phyloP scores from a whole-genome alignment of 768 basidiomycete genomes.

The Leccinum sublutescens region DNA sequence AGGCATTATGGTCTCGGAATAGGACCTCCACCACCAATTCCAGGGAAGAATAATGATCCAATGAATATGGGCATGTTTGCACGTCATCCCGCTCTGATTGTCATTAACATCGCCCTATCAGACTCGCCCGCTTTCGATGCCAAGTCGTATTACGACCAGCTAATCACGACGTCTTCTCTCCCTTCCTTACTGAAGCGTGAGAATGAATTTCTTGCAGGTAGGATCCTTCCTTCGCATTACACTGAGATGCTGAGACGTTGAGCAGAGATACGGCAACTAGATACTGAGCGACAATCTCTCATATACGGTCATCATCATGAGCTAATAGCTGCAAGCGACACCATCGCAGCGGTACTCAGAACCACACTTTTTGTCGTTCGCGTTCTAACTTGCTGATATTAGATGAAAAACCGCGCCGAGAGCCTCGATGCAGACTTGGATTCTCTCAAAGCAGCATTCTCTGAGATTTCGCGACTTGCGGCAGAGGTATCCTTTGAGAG shows the following conservation, averaged over 20 bases:
- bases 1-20: constrained; percentile 86
- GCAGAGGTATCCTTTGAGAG: constrained; percentile 61
- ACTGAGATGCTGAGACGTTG: constrained; percentile 6
- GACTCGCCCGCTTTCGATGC: constrained; percentile 84
- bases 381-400: constrained; percentile 1
- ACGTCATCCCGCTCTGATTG: neutral
- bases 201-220: constrained; percentile 77
- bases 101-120: constrained; percentile 27
- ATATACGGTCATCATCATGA: constrained; percentile 97
- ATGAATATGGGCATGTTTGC: constrained; percentile 70
- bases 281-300: constrained; percentile 84
- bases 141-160: constrained; percentile 78
- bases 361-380: neutral
- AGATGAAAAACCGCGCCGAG: constrained; percentile 91
- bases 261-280: constrained; percentile 81
- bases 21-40: constrained; percentile 62
- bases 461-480: constrained; percentile 79
- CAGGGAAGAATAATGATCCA: constrained; percentile 62
- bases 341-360: constrained; percentile 72
- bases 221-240: neutral
- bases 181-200: constrained; percentile 72
- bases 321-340: constrained; percentile 89
- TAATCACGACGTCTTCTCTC: constrained; percentile 79
- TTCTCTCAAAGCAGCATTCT: constrained; percentile 74
- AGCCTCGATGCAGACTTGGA: constrained; percentile 84